Conservation (phyloP, 1,284 basidiomycete species). For the Heterobasidion occidentale region DNA sequence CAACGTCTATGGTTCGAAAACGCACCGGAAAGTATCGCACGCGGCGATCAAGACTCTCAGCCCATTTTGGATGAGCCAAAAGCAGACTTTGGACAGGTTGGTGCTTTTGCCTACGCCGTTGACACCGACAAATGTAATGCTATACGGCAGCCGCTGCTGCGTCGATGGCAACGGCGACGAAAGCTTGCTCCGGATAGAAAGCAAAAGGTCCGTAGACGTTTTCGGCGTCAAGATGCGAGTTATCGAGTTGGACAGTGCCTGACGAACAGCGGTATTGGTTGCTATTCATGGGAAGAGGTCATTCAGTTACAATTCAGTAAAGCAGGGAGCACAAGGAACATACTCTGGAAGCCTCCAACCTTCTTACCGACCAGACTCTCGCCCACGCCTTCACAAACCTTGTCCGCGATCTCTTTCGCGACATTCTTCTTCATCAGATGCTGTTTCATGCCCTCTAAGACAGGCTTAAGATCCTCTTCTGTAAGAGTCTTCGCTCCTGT, state of each 20-base stretch:
- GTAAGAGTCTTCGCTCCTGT: conserved; percentile 82
- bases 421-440: conserved; percentile 99
- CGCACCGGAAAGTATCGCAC: conserved; percentile 92
- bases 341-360: conserved; percentile 81
- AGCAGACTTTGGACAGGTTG: conserved; percentile 96
- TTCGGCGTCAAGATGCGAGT: conserved; percentile 95
- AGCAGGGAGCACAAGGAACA: conserved; percentile 16
- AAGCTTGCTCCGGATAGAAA: conserved; percentile 71
- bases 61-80: conserved; percentile 97
- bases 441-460: conserved; percentile 91
- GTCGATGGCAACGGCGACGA: conserved; percentile 61
- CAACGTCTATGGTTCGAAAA: conserved; percentile 7
- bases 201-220: conserved; percentile 90
- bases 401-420: conserved; percentile 90
- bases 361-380: conserved; percentile 87
- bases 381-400: conserved; percentile 91
- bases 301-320: background rate
- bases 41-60: conserved; percentile 93
- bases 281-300: conserved; percentile 32
- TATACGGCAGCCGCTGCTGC: conserved; percentile 80
- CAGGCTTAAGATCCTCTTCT: conserved; percentile 79
- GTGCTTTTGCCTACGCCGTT: conserved; percentile 99
- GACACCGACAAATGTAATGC: conserved; percentile 97
- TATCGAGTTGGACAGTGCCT: conserved; percentile 80
- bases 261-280: conserved; percentile 79